A percentile compares a stretch with the other conserved stretches of the same genome.
Conservation (phyloP, 345 rosid genomes). For the Corchorus olitorius region DNA sequence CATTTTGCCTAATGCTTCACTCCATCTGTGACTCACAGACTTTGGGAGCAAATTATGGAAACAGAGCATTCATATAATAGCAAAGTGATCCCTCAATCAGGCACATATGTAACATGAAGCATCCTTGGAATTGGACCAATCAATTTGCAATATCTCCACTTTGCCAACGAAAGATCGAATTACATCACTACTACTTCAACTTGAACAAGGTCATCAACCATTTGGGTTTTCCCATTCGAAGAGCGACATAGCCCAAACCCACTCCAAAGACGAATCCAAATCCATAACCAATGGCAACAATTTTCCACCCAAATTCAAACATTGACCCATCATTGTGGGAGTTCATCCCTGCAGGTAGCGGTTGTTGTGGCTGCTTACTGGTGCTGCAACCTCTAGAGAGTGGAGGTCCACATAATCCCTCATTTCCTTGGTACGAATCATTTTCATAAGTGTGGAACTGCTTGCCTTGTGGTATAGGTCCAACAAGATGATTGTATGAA, state of each 20-base stretch:
- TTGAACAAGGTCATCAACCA: background rate
- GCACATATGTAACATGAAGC: too few relatives aligned
- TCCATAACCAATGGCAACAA: slow-evolving; percentile 2
- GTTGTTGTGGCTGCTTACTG: too few relatives aligned
- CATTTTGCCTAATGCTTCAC: too few relatives aligned
- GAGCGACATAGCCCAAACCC: background rate
- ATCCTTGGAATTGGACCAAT: too few relatives aligned
- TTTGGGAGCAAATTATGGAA: too few relatives aligned
- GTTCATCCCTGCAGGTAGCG: too few relatives aligned
- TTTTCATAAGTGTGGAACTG: background rate
- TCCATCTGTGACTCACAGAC: too few relatives aligned
- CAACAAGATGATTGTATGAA: slow-evolving; percentile 9
- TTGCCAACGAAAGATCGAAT: too few relatives aligned
- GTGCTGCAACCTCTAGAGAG: background rate
- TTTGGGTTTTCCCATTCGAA: background rate
- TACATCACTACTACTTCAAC: background rate
- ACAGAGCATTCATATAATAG: too few relatives aligned
- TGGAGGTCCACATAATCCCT: background rate
- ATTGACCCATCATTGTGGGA: background rate
- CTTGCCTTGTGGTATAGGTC: slow-evolving; percentile 14
- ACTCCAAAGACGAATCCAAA: slow-evolving; percentile 3
- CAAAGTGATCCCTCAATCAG: too few relatives aligned
- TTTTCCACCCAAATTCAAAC: background rate
- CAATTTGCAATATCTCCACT: too few relatives aligned
- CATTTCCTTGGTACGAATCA: background rate